These are phyloP conservation scores for Talaromyces sp. DNA, from an alignment of 2,329 filamentous ascomycete genomes.

Conservation along the genomic window DNA sequence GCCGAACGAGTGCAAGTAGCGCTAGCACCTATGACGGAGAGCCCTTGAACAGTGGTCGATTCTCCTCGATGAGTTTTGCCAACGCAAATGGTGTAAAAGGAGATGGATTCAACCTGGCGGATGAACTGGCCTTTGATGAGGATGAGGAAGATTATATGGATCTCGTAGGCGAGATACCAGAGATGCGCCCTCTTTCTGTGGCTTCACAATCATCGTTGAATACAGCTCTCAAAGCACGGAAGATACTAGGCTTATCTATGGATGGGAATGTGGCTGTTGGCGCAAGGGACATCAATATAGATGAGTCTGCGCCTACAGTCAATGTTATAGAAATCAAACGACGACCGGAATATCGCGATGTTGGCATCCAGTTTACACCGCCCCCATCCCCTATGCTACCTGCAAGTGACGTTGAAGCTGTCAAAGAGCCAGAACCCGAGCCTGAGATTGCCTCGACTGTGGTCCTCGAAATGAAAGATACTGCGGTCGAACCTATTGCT, in stretches of 20 bases:
- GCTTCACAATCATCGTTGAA: slow-evolving; percentile 37
- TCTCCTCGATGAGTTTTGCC: slow-evolving; percentile 64
- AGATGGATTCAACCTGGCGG: slow-evolving; percentile 75
- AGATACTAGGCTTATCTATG: slow-evolving; percentile 45
- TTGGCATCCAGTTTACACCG: slow-evolving; percentile 79
- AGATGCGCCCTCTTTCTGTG: slow-evolving; percentile 50
- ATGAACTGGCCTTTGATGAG: slow-evolving; percentile 84
- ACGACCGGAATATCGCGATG: slow-evolving; percentile 64
- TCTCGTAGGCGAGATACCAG: slow-evolving; percentile 64
- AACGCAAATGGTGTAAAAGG: slow-evolving; percentile 54
- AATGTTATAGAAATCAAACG: slow-evolving; percentile 51
- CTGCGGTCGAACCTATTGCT: slow-evolving; percentile 30
- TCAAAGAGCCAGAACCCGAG: slow-evolving; percentile 25
- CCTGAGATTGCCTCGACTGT: neutral
- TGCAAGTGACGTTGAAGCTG: slow-evolving; percentile 20
- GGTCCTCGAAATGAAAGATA: slow-evolving; percentile 26
- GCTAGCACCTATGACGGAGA: slow-evolving; percentile 50
- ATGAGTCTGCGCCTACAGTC: slow-evolving; percentile 20
- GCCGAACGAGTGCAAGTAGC: slow-evolving; percentile 54
- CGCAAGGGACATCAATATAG: neutral
- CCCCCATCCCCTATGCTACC: slow-evolving; percentile 63
- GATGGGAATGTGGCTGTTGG: slow-evolving; percentile 27
- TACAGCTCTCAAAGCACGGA: slow-evolving; percentile 42
- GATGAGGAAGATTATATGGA: slow-evolving; percentile 67
- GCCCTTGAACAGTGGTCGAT: slow-evolving; percentile 58